These are phyloP conservation scores for Blastocystis sp. DNA, from an alignment of 352 stramenopile species.

Conservation along the genomic window DNA sequence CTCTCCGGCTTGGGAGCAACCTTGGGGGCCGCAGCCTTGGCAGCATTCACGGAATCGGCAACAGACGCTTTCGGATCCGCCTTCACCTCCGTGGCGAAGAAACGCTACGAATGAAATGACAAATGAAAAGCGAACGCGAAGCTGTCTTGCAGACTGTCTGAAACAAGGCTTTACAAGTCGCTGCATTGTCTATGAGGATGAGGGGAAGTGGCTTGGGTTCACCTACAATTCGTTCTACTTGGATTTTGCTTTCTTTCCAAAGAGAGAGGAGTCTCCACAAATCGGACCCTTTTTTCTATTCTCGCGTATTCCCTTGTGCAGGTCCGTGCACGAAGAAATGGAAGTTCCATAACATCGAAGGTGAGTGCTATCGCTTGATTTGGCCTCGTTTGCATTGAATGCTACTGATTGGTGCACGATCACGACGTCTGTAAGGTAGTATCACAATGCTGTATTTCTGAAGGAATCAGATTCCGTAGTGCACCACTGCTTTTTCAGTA, in stretches of 20 bases:
- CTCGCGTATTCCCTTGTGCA: no score
- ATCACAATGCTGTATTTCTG: neutral
- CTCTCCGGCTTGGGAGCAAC: neutral
- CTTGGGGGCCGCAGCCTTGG: constrained; percentile 18
- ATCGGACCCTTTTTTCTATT: no score
- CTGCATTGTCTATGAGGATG: constrained; percentile 40
- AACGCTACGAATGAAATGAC: neutral
- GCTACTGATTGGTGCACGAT: no score
- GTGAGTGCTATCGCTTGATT: no score
- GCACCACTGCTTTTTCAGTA: constrained; percentile 29
- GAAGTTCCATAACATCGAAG: no score
- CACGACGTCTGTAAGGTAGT: no score
- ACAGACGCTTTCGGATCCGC: neutral
- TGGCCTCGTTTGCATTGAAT: no score
- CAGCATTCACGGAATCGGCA: neutral
- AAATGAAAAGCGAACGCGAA: constrained; percentile 15
- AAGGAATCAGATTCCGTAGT: neutral
- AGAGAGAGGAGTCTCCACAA: no score
- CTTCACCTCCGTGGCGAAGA: constrained; percentile 29
- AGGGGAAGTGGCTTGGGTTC: neutral
- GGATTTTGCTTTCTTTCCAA: no score
- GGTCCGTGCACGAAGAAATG: no score
- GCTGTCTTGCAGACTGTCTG: constrained; percentile 7
- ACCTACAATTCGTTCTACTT: no score
- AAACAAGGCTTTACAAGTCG: neutral